phyloP scores from a whole-genome alignment of 371 early-diverging fungal species.

The Mycotypha africana region DNA sequence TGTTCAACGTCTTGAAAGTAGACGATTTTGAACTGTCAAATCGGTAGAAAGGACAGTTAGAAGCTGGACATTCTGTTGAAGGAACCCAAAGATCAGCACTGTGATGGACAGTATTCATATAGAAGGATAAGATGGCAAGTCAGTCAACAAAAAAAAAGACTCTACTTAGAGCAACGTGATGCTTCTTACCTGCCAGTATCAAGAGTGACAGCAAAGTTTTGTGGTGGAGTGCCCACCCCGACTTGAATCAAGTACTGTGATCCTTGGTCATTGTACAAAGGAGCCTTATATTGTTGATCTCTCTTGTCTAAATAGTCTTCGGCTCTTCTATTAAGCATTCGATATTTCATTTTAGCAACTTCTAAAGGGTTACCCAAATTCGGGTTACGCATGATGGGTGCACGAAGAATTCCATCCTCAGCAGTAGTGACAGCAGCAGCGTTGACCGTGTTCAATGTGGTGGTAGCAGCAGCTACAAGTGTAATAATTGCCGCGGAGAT shows the following conservation, averaged over 20 bases:
- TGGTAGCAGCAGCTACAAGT: background rate
- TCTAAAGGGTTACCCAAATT: constrained; percentile 5
- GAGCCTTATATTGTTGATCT: constrained; percentile 4
- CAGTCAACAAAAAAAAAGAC: background rate
- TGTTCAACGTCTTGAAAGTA: constrained; percentile 17
- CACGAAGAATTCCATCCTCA: constrained; percentile 13
- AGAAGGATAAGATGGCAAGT: no score
- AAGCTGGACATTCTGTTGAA: constrained; percentile 20
- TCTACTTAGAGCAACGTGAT: no score
- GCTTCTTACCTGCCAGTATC: constrained; percentile 41
- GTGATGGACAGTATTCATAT: no score
- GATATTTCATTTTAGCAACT: constrained; percentile 12
- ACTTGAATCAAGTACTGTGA: constrained; percentile 35
- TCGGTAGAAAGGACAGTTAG: constrained; percentile 26
- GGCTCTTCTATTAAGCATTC: constrained; percentile 2
- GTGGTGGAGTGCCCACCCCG: constrained; percentile 36
- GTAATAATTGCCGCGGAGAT: constrained; percentile 6
- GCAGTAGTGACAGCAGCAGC: background rate
- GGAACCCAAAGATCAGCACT: constrained; percentile 43
- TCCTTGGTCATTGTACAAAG: constrained; percentile 34
- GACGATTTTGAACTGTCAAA: constrained; percentile 29
- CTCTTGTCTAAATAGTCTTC: constrained; percentile 2
- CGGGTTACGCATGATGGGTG: constrained; percentile 13
- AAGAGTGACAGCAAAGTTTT: constrained; percentile 33
- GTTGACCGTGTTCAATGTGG: background rate